phyloP scores from a whole-genome alignment of 108 stramenopile species.

The Fragilariopsis cylindrus region DNA sequence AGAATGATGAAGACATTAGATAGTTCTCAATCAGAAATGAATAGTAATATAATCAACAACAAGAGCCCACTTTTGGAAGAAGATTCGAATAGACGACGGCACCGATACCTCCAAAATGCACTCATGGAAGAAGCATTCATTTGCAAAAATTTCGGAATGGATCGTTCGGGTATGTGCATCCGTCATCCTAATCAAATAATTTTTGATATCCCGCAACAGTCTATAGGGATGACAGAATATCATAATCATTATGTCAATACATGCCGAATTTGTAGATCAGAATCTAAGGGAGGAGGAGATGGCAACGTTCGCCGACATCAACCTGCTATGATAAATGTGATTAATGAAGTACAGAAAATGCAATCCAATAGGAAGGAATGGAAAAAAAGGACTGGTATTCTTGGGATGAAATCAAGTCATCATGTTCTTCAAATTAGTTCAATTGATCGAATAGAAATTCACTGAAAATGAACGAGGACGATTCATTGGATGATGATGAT shows the following conservation, averaged over 20 bases:
- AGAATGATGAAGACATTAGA: not conserved
- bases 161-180: slow-evolving; percentile 20
- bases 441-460: not conserved
- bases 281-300: not conserved
- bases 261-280: slow-evolving; percentile 29
- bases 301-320: not conserved
- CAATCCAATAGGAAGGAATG: slow-evolving; percentile 33
- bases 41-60: not conserved
- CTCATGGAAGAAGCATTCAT: slow-evolving; percentile 15
- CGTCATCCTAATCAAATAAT: slow-evolving; percentile 34
- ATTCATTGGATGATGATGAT: not conserved
- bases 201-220: not conserved
- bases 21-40: not conserved
- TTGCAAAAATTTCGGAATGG: slow-evolving; percentile 22
- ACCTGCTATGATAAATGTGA: slow-evolving; percentile 19
- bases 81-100: slow-evolving; percentile 4
- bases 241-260: slow-evolving; percentile 1
- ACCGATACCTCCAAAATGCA: not conserved
- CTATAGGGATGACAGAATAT: not conserved
- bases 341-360: slow-evolving; percentile 21
- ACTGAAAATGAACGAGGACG: not conserved
- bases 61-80: not conserved
- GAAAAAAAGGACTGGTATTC: slow-evolving; percentile 20
- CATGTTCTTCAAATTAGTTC: not conserved
- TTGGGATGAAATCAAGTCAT: slow-evolving; percentile 17